These are phyloP conservation scores for Fusarium sp. DNA, from an alignment of 2,329 filamentous ascomycete genomes.

Conservation along the genomic window DNA sequence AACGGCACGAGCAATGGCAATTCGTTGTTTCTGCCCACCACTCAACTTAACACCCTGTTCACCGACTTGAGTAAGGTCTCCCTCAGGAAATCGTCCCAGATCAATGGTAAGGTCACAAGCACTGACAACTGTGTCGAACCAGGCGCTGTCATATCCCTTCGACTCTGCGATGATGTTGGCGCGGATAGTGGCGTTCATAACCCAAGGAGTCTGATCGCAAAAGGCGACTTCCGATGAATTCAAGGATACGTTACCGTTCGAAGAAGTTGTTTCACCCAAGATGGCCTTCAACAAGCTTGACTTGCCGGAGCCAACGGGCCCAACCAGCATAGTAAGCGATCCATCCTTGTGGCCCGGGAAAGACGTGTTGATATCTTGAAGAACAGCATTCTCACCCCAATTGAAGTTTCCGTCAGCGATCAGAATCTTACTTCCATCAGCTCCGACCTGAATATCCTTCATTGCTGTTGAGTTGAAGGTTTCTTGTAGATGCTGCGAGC, in stretches of 20 bases:
- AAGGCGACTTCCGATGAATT: slow-evolving; percentile 44
- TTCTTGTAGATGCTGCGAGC: not conserved
- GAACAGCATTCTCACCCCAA: slow-evolving; percentile 45
- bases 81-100: slow-evolving; percentile 37
- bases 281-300: slow-evolving; percentile 49
- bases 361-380: slow-evolving; percentile 40
- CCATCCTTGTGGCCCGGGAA: slow-evolving; percentile 36
- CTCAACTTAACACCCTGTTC: slow-evolving; percentile 50
- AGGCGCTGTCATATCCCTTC: slow-evolving; percentile 43
- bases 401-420: slow-evolving; percentile 44
- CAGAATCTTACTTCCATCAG: slow-evolving; percentile 16
- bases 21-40: slow-evolving; percentile 51
- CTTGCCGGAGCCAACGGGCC: slow-evolving; percentile 49
- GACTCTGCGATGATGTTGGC: slow-evolving; percentile 52
- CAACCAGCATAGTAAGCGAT: slow-evolving; percentile 47
- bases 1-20: slow-evolving; percentile 50
- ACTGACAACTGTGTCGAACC: slow-evolving; percentile 49
- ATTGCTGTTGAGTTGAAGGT: slow-evolving; percentile 22
- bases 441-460: not conserved
- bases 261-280: slow-evolving; percentile 43
- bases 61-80: slow-evolving; percentile 45
- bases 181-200: slow-evolving; percentile 50
- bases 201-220: slow-evolving; percentile 49
- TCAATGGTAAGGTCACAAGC: slow-evolving; percentile 52
- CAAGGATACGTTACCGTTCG: slow-evolving; percentile 39